Conservation (phyloP, 139 green algal species). For the Eudorina sp. region DNA sequence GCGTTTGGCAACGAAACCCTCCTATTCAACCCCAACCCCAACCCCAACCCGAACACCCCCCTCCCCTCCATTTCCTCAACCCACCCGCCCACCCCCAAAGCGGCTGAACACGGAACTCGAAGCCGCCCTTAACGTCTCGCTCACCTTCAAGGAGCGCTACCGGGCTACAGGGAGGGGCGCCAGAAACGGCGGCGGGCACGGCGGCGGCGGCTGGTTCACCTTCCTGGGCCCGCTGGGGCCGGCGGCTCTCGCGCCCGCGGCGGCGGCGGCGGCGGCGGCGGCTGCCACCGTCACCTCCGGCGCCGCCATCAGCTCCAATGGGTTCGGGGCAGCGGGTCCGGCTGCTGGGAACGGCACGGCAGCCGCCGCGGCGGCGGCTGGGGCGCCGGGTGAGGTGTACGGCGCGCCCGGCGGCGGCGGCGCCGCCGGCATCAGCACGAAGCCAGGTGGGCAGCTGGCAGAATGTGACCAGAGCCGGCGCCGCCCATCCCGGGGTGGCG, state of each 20-base stretch:
- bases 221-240: no score
- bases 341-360: no score
- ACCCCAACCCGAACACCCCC: neutral
- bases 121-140: slow-evolving; percentile 27
- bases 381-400: neutral
- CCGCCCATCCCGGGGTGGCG: no score
- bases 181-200: neutral
- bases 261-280: neutral
- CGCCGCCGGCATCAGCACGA: neutral
- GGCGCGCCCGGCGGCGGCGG: neutral
- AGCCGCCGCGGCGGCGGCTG: neutral
- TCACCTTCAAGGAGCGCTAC: slow-evolving; percentile 45
- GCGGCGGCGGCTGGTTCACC: neutral
- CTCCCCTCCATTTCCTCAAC: neutral
- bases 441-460: no score
- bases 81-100: neutral
- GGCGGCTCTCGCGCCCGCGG: neutral
- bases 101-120: slow-evolving; percentile 39
- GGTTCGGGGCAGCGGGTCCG: no score
- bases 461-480: no score
- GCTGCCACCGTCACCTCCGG: no score
- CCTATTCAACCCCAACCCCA: neutral
- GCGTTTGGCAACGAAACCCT: neutral
- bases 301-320: no score
- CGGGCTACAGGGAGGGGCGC: neutral